Evolutionary conservation across 495 filamentous ascomycete genomes (phyloP).

Genomic region (Hyaloscypha bicolor): DNA sequence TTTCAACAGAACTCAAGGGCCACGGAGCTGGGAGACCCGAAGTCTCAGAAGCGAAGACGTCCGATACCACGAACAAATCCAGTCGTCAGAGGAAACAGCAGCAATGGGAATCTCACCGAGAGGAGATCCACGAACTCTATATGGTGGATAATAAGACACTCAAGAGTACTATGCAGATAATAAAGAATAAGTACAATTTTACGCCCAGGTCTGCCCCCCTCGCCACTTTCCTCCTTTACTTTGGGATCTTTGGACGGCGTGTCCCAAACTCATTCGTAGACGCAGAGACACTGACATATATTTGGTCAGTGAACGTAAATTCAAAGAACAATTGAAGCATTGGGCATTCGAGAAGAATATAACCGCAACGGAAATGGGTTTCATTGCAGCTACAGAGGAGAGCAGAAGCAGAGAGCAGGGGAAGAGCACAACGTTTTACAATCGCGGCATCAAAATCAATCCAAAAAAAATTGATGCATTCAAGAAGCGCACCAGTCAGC

Average conservation of each 20-base stretch:
- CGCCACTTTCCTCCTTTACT: neutral
- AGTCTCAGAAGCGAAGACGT: neutral
- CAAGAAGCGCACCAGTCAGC: neutral
- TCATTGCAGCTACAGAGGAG: neutral
- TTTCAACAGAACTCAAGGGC: neutral
- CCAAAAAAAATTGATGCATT: neutral
- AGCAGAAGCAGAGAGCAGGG: neutral
- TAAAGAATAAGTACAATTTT: neutral
- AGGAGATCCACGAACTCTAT: neutral
- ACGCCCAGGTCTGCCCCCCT: neutral
- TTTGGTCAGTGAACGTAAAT: constrained; percentile 1
- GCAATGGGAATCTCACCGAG: constrained; percentile 5
- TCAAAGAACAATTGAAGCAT: neutral
- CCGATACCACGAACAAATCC: neutral
- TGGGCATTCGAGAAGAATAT: neutral
- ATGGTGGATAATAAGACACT: neutral
- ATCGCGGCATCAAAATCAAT: neutral
- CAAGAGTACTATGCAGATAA: neutral
- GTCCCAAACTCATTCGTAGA: neutral
- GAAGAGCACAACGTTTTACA: neutral
- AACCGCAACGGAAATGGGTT: neutral
- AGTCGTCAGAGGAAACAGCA: neutral
- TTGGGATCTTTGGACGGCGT: neutral
- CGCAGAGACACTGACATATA: neutral
- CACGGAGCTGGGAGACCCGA: neutral